These are phyloP conservation scores for Phytophthora foliorum DNA, from an alignment of 352 stramenopile genomes.

Conservation along the genomic window DNA sequence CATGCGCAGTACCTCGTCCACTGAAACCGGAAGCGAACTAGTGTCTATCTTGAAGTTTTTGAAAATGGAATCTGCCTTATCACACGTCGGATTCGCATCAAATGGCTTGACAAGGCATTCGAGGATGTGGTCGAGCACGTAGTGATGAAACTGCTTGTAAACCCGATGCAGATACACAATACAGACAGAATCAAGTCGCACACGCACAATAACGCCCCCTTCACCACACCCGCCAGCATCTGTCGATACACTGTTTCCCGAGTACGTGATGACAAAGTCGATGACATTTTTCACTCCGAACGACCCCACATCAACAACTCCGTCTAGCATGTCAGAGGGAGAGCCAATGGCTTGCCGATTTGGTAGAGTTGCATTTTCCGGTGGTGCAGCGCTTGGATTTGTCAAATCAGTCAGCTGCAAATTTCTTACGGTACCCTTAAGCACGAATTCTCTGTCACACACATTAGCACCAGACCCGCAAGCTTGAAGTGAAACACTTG, in stretches of 20 bases:
- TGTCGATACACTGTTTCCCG: background rate
- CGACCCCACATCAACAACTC: slow-evolving; percentile 47
- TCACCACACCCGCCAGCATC: slow-evolving; percentile 16
- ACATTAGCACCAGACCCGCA: slow-evolving; percentile 23
- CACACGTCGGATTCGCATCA: slow-evolving; percentile 35
- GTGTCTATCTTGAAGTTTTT: slow-evolving; percentile 47
- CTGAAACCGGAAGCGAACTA: slow-evolving; percentile 44
- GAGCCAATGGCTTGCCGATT: slow-evolving; percentile 82
- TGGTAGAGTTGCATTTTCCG: slow-evolving; percentile 46
- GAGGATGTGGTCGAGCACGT: slow-evolving; percentile 66
- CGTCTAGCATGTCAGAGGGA: slow-evolving; percentile 55
- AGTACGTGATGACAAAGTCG: slow-evolving; percentile 62
- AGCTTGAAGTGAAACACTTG: slow-evolving; percentile 45
- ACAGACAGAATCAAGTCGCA: slow-evolving; percentile 84
- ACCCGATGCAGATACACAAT: slow-evolving; percentile 88
- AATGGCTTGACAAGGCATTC: slow-evolving; percentile 38
- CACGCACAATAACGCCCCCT: slow-evolving; percentile 40
- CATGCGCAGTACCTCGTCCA: slow-evolving; percentile 47
- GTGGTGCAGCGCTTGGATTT: slow-evolving; percentile 44
- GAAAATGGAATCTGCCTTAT: slow-evolving; percentile 45
- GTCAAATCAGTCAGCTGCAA: slow-evolving; percentile 79
- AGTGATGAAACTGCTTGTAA: slow-evolving; percentile 90
- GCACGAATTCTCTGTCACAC: slow-evolving; percentile 30
- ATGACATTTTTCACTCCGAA: slow-evolving; percentile 76
- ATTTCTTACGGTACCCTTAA: slow-evolving; percentile 79